phyloP scores from a whole-genome alignment of 2,329 filamentous ascomycete species.

The Talaromyces pinophilus region DNA sequence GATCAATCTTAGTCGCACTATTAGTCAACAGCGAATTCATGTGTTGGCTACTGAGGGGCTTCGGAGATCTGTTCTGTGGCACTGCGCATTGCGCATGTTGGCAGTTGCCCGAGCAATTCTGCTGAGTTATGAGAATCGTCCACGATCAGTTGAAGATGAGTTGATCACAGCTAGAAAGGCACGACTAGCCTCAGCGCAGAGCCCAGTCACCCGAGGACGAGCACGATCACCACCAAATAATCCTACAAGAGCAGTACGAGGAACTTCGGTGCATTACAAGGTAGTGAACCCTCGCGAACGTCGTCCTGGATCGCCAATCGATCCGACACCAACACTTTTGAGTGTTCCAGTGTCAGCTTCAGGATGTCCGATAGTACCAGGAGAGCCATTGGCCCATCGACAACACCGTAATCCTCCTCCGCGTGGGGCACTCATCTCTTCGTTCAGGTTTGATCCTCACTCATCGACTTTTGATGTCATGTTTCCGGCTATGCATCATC shows the following conservation, averaged over 20 bases:
- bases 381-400: neutral
- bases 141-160: slow-evolving; percentile 4
- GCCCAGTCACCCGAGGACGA: neutral
- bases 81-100: slow-evolving; percentile 34
- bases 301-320: neutral
- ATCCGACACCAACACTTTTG: neutral
- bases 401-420: neutral
- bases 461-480: slow-evolving; percentile 15
- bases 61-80: slow-evolving; percentile 32
- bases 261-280: neutral
- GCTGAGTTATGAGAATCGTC: slow-evolving; percentile 32
- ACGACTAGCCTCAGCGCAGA: neutral
- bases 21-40: slow-evolving; percentile 35
- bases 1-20: slow-evolving; percentile 30
- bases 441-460: slow-evolving; percentile 14
- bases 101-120: slow-evolving; percentile 33
- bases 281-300: neutral
- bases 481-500: slow-evolving; percentile 15
- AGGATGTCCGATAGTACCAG: too few species aligned
- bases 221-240: slow-evolving; percentile 1
- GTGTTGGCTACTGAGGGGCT: slow-evolving; percentile 31
- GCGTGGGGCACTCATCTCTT: slow-evolving; percentile 17
- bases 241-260: neutral
- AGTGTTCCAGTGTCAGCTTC: neutral
- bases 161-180: neutral